phyloP scores from a whole-genome alignment of 1,139 yeast species.

The Yamadazyma dendronema region DNA sequence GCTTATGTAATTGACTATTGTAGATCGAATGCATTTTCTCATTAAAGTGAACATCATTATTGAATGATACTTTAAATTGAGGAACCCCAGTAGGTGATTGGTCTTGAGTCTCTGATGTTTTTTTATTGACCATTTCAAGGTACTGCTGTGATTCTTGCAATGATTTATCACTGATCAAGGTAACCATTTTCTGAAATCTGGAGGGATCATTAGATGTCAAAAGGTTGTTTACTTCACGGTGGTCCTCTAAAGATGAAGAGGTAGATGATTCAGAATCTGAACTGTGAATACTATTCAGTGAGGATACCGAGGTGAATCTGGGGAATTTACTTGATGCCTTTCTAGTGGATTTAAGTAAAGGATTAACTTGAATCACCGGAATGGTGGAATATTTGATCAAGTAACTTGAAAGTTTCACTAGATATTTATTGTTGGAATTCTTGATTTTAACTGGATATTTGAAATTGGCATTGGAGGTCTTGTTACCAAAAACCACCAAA shows the following conservation, averaged over 20 bases:
- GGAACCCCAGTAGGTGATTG: constrained; percentile 6
- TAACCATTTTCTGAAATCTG: constrained; percentile 23
- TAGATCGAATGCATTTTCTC: constrained; percentile 35
- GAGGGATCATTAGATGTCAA: constrained; percentile 1
- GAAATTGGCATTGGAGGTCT: constrained; percentile 41
- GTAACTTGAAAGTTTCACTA: constrained; percentile 40
- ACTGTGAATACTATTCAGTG: neutral
- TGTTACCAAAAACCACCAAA: constrained; percentile 39
- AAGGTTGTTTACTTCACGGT: neutral
- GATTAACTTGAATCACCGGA: constrained; percentile 38
- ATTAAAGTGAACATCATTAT: constrained; percentile 22
- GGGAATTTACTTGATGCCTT: neutral
- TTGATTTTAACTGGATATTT: constrained; percentile 39
- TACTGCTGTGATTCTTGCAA: constrained; percentile 25
- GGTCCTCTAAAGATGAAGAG: too few relatives aligned
- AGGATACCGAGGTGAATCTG: constrained; percentile 1
- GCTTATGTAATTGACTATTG: constrained; percentile 12
- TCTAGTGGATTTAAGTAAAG: constrained; percentile 6
- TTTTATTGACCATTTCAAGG: constrained; percentile 12
- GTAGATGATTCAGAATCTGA: neutral
- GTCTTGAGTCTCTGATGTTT: constrained; percentile 2
- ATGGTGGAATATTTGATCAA: constrained; percentile 40
- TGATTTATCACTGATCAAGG: constrained; percentile 30
- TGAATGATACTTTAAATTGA: constrained; percentile 8
- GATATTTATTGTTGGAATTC: constrained; percentile 19